Evolutionary conservation across 305 asterid species (phyloP).

Genomic region (Fraxinus velutina): DNA sequence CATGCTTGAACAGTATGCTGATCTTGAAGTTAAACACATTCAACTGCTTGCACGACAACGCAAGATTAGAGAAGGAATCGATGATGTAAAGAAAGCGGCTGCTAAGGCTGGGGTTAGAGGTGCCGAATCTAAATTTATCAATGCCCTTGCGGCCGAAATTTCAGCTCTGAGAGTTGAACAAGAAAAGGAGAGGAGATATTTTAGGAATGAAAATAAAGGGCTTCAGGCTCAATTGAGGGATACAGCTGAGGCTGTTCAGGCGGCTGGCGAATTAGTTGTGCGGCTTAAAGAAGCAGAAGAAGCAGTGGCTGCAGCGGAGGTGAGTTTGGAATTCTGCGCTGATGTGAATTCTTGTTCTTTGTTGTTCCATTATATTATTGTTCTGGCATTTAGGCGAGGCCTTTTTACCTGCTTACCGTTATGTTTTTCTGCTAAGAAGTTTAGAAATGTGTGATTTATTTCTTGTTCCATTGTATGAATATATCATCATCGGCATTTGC

Average conservation of each 20-base stretch:
- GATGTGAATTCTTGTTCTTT: conserved; percentile 3
- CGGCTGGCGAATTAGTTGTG: conserved; percentile 93
- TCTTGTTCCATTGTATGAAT: background rate
- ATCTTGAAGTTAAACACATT: conserved; percentile 92
- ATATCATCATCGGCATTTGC: background rate
- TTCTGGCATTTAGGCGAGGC: background rate
- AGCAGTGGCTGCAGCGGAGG: conserved; percentile 77
- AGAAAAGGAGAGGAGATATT: conserved; percentile 75
- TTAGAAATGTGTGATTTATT: background rate
- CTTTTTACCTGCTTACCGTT: background rate
- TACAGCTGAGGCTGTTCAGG: conserved; percentile 99
- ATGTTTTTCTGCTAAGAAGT: background rate
- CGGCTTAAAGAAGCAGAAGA: conserved; percentile 93
- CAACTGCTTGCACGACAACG: conserved; percentile 63
- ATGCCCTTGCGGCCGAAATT: too few relatives aligned
- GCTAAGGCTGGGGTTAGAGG: too few relatives aligned
- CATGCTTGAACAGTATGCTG: conserved; percentile 97
- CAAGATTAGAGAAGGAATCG: too few relatives aligned
- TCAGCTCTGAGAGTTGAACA: conserved; percentile 71
- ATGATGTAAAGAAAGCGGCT: too few relatives aligned
- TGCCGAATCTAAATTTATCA: too few relatives aligned
- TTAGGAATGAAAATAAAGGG: conserved; percentile 79
- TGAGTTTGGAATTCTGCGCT: conserved; percentile 36
- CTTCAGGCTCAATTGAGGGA: conserved; percentile 93
- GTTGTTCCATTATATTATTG: conserved; percentile 19